These are phyloP conservation scores for Hygrophorus pudorinus DNA, from an alignment of 768 basidiomycete species.

Conservation along the genomic window DNA sequence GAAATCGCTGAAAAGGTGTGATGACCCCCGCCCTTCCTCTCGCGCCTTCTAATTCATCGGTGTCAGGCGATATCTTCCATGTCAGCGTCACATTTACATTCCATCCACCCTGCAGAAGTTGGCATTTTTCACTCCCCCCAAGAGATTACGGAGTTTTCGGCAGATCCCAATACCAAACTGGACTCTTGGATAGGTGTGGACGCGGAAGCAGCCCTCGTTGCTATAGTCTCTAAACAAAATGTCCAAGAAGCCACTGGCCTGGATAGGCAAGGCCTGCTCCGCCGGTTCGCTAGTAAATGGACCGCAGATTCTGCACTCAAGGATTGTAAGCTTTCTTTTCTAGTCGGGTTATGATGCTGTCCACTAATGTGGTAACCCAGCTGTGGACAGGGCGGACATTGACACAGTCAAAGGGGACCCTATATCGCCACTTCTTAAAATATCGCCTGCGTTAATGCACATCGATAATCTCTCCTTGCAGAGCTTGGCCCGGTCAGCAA, in stretches of 20 bases:
- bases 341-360: neutral
- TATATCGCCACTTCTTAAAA: constrained; percentile 64
- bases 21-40: constrained; percentile 4
- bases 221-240: constrained; percentile 40
- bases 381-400: constrained; percentile 43
- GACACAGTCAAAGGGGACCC: constrained; percentile 57
- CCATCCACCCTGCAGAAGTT: constrained; percentile 22
- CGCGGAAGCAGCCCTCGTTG: constrained; percentile 39
- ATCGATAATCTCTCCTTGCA: constrained; percentile 85
- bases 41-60: constrained; percentile 3
- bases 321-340: constrained; percentile 53
- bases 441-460: constrained; percentile 83
- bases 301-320: constrained; percentile 63
- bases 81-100: constrained; percentile 27
- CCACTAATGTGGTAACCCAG: constrained; percentile 21
- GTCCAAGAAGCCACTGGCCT: constrained; percentile 59
- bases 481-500: constrained; percentile 67
- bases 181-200: constrained; percentile 36
- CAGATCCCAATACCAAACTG: constrained; percentile 13
- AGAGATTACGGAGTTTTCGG: constrained; percentile 32
- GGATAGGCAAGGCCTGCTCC: constrained; percentile 44
- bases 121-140: constrained; percentile 36
- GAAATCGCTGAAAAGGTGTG: constrained; percentile 48
- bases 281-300: constrained; percentile 54
- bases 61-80: constrained; percentile 36